Base-by-base conservation (phyloP, 371 early-diverging fungal genomes). In the Haplosporangium sp. region DNA sequence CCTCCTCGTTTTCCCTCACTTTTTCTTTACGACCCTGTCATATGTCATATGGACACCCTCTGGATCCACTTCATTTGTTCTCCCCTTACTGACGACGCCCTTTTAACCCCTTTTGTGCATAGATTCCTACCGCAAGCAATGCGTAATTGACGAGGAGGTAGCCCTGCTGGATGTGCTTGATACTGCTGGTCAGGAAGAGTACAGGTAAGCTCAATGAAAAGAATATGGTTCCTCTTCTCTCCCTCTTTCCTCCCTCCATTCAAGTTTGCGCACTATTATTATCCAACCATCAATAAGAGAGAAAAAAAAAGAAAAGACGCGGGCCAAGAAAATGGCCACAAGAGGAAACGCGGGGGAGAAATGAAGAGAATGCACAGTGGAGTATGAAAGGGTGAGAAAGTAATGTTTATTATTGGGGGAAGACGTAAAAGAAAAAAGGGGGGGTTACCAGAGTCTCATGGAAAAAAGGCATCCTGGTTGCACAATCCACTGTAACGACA, bases 121-220 rank as follows among this genome's bases (percentile, higher is more conserved):
- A 89, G 97, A 97, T 85, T 94, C 94, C 10, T 97, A 97, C 84
- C 89, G 95, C 65, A 95, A 95, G 73, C 92, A 95, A 73, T 93
- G 93, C 72, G 85, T 89, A 20, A 90, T 97, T 61, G 95, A 97
- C 59, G 92, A 90, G 37, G 92, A 94, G 67, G 88, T 87, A 3
- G 94, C 95, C 18, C 73, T 94, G 55, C 84, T 96, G n/a, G 96
- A 96, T 77, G 92, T 96, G 8, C 89, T 96, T 29, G 97, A 96
- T 81, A 95, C 97, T n/a, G 96, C 96, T 1, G 96, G 97, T 21
- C 95, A 95, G 80, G 95, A 95, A 73, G 96, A 96, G 81, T 95
- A 95, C 83, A 90, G 89, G 90, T 87, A 87, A 53, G 57, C 52
- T 23, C 18, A n/a, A 45, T 16, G 48, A 48, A 20, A 14, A n/a